Conservation (phyloP, 2,329 filamentous ascomycete genomes). For the Aspergillus quadricinctus region DNA sequence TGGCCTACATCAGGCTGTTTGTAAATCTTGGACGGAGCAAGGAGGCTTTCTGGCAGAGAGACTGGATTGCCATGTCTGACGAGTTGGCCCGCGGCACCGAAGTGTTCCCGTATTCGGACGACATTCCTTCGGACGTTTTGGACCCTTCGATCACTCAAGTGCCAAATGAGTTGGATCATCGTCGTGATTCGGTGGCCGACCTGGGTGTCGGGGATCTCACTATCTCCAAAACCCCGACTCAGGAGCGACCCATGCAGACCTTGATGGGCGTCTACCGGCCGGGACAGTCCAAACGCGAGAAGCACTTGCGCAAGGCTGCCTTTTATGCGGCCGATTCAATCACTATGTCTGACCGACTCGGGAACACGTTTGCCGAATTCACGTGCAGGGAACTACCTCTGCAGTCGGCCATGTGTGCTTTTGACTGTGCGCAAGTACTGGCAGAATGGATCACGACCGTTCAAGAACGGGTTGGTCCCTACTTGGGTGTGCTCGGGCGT, state of each 20-base stretch:
- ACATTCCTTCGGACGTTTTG: conserved; percentile 24
- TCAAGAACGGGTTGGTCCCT: conserved; percentile 88
- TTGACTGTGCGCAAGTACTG: conserved; percentile 90
- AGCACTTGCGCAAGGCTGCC: conserved; percentile 86
- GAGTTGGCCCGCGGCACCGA: conserved; percentile 77
- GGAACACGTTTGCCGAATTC: conserved; percentile 79
- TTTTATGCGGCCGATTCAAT: conserved; percentile 92
- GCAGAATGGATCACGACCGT: conserved; percentile 92
- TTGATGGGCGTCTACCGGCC: conserved; percentile 30
- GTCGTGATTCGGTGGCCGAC: conserved; percentile 34
- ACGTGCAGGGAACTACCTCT: conserved; percentile 80
- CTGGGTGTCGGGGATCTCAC: conserved; percentile 34
- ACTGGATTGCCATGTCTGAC: conserved; percentile 87
- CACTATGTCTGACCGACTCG: conserved; percentile 79
- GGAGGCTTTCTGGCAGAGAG: conserved; percentile 88
- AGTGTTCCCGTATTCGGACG: conserved; percentile 66
- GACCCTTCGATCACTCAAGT: conserved; percentile 25
- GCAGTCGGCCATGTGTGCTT: conserved; percentile 85
- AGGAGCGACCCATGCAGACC: conserved; percentile 29
- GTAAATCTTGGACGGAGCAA: conserved; percentile 90
- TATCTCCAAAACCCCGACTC: conserved; percentile 33
- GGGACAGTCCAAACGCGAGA: conserved; percentile 66
- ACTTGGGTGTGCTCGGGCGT: conserved; percentile 79
- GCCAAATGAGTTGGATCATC: conserved; percentile 14
- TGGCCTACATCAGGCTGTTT: conserved; percentile 88